These are phyloP conservation scores for Sanghuangporus baumii DNA, from an alignment of 1,284 basidiomycete genomes.

Conservation along the genomic window DNA sequence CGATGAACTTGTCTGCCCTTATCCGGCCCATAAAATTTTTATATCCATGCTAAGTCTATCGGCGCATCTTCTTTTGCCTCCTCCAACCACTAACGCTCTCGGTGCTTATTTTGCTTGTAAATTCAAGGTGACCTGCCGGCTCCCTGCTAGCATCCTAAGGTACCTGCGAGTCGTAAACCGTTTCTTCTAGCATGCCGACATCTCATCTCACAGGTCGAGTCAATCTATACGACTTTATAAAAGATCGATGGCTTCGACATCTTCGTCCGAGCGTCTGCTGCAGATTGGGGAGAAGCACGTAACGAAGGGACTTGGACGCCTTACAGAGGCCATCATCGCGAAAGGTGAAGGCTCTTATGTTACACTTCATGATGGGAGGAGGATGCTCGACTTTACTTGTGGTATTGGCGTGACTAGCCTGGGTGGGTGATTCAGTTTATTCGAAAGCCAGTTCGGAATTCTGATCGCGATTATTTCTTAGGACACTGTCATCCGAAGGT, in stretches of 20 bases:
- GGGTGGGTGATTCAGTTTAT: slow-evolving; percentile 37
- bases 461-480: slow-evolving; percentile 26
- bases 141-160: not conserved
- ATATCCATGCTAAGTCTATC: not conserved
- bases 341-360: slow-evolving; percentile 79
- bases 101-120: not conserved
- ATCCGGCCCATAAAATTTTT: not conserved
- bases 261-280: slow-evolving; percentile 20
- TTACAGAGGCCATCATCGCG: slow-evolving; percentile 69
- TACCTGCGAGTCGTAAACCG: not conserved
- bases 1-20: not conserved
- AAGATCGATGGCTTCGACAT: slow-evolving; percentile 5
- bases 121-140: not conserved
- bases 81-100: too few species aligned
- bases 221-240: not conserved
- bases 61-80: too few species aligned
- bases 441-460: slow-evolving; percentile 12
- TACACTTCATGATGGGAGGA: slow-evolving; percentile 62
- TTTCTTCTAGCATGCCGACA: not conserved
- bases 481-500: slow-evolving; percentile 87
- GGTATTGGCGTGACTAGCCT: slow-evolving; percentile 83
- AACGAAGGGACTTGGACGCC: slow-evolving; percentile 60
- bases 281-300: slow-evolving; percentile 61
- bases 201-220: not conserved
- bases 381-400: slow-evolving; percentile 77